Percentiles rank a stretch among this genome's conserved stretches.
Evolutionary conservation across 2,329 filamentous ascomycete genomes (phyloP).

Genomic region (Whalleya microplaca): DNA sequence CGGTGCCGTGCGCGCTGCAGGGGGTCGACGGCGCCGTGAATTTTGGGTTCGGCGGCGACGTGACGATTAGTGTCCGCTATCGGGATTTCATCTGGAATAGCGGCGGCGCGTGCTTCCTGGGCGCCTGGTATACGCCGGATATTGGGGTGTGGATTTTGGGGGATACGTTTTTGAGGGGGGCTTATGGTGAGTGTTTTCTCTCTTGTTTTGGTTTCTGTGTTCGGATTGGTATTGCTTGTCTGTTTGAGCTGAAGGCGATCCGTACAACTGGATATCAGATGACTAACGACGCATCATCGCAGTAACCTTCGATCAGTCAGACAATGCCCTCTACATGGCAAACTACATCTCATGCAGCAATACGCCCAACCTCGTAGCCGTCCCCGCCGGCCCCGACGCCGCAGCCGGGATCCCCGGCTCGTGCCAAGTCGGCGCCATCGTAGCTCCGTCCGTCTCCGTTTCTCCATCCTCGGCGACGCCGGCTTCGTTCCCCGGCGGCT

Average conservation of each 20-base stretch:
- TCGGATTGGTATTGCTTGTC: no score
- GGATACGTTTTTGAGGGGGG: constrained; percentile 37
- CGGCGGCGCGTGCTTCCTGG: constrained; percentile 33
- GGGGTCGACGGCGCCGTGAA: constrained; percentile 46
- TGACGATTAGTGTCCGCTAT: constrained; percentile 36
- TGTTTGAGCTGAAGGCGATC: no score
- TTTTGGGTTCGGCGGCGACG: constrained; percentile 50
- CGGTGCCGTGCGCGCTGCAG: constrained; percentile 47
- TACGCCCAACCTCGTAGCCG: constrained; percentile 31
- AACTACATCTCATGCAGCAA: constrained; percentile 32
- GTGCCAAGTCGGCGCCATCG: constrained; percentile 15
- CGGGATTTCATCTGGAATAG: constrained; percentile 38
- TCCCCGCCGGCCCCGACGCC: constrained; percentile 32
- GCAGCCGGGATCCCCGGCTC: constrained; percentile 32
- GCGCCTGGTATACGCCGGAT: constrained; percentile 28
- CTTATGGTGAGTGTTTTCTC: constrained; percentile 33
- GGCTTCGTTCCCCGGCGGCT: not conserved
- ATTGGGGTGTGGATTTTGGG: constrained; percentile 36
- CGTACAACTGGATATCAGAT: not conserved
- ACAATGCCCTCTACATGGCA: constrained; percentile 37
- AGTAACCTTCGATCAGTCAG: constrained; percentile 38
- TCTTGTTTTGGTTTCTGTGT: no score
- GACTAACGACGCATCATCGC: not conserved
- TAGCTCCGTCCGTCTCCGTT: not conserved
- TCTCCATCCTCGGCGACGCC: no score